Conservation (phyloP, 225 moss, liverwort and hornwort species). For the Pseudoscleropodium purum region DNA sequence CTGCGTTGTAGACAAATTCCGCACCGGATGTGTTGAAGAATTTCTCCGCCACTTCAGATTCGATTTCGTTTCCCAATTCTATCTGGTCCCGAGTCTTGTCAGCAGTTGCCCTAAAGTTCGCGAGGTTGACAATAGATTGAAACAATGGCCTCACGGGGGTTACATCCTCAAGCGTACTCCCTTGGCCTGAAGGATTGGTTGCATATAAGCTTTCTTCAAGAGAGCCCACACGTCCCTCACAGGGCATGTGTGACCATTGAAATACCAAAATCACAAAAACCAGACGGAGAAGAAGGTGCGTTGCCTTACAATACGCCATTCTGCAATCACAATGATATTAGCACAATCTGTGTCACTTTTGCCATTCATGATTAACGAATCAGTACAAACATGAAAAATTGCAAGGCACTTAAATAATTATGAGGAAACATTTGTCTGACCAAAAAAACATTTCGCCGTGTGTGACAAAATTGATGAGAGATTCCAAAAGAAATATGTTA, state of each 20-base stretch:
- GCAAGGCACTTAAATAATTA: background rate
- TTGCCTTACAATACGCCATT: background rate
- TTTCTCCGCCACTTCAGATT: background rate
- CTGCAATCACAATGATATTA: background rate
- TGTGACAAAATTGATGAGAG: background rate
- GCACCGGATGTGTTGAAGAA: conserved; percentile 5
- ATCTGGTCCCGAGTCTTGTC: background rate
- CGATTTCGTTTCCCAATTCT: background rate
- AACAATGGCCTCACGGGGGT: background rate
- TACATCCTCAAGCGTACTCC: background rate
- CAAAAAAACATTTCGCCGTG: background rate
- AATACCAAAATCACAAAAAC: background rate
- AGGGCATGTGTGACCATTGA: background rate
- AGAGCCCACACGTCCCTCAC: background rate
- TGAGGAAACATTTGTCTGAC: background rate
- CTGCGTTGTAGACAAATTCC: background rate
- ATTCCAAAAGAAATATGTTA: too few species aligned
- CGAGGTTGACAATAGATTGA: background rate
- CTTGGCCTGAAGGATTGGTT: background rate
- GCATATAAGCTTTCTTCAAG: background rate
- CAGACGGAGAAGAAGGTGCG: background rate
- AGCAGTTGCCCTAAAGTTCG: background rate
- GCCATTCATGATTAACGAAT: background rate
- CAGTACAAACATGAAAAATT: background rate
- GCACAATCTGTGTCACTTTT: background rate